Percentiles rank a stretch among this genome's conserved stretches.
Evolutionary conservation across 2,329 filamentous ascomycete species (phyloP).

Genomic region (Paracamarosporium sp.): DNA sequence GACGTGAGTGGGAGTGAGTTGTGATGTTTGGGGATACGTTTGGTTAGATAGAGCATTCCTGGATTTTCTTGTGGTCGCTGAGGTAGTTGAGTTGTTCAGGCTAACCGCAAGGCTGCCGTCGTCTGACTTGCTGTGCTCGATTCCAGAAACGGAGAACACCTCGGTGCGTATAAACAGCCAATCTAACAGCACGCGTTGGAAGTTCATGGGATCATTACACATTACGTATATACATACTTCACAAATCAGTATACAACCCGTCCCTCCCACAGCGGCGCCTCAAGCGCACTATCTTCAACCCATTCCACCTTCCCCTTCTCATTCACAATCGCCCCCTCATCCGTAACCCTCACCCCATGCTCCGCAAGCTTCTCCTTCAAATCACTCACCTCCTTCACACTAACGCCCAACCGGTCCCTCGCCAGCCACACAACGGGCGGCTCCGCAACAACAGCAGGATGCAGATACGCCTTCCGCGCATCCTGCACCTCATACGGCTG

Average conservation of each 20-base stretch:
- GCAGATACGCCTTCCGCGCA: slow-evolving; percentile 20
- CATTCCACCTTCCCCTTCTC: slow-evolving; percentile 7
- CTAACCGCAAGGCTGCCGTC: too few species aligned
- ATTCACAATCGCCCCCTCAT: neutral
- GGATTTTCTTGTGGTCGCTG: too few species aligned
- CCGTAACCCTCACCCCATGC: slow-evolving; percentile 1
- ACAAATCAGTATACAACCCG: neutral
- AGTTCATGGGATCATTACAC: too few species aligned
- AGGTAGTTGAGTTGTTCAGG: too few species aligned
- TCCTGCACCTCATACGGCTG: slow-evolving; percentile 18
- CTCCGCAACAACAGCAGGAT: slow-evolving; percentile 17
- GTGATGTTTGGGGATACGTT: too few species aligned
- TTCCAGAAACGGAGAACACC: too few species aligned
- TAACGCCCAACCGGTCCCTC: neutral
- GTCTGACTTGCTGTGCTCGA: too few species aligned
- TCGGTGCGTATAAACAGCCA: too few species aligned
- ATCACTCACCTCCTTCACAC: neutral
- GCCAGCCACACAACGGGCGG: slow-evolving; percentile 20
- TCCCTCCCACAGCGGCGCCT: slow-evolving; percentile 5
- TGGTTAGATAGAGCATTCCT: too few species aligned
- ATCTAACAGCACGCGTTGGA: too few species aligned
- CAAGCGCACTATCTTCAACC: neutral
- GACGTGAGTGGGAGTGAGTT: too few species aligned
- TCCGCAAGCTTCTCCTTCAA: neutral
- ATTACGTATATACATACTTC: neutral